phyloP scores from a whole-genome alignment of 2,329 filamentous ascomycete species.

The Stenocarpella maydis region DNA sequence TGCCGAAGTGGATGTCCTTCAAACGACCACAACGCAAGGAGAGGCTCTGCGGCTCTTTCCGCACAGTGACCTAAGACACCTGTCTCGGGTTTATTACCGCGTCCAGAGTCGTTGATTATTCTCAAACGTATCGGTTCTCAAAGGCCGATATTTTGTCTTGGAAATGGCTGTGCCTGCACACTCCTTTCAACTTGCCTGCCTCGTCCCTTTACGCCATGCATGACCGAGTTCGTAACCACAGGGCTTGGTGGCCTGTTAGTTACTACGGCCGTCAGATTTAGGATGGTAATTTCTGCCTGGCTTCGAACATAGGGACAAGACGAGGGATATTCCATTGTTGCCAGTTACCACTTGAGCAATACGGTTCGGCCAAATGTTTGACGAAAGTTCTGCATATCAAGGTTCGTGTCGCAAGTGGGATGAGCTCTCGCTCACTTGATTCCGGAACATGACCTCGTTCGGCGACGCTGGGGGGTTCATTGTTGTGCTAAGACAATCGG shows the following conservation, averaged over 20 bases:
- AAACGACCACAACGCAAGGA: not conserved
- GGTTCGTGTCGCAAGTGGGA: too few relatives aligned
- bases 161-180: not conserved
- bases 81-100: not conserved
- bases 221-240: not conserved
- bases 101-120: not conserved
- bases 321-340: not conserved
- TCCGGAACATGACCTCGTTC: too few relatives aligned
- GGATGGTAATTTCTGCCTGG: not conserved
- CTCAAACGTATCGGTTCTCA: not conserved
- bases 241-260: not conserved
- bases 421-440: too few relatives aligned
- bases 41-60: conserved; percentile 18
- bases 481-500: too few relatives aligned
- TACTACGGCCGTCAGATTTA: not conserved
- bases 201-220: not conserved
- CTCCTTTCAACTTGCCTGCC: not conserved
- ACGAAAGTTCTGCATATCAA: too few relatives aligned
- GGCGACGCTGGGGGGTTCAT: too few relatives aligned
- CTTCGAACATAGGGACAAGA: not conserved
- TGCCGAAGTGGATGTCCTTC: too few relatives aligned
- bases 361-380: not conserved
- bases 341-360: not conserved
- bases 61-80: not conserved
- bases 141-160: not conserved